Conservation (phyloP, 2,329 filamentous ascomycete genomes). For the Cyanodermella asteris region DNA sequence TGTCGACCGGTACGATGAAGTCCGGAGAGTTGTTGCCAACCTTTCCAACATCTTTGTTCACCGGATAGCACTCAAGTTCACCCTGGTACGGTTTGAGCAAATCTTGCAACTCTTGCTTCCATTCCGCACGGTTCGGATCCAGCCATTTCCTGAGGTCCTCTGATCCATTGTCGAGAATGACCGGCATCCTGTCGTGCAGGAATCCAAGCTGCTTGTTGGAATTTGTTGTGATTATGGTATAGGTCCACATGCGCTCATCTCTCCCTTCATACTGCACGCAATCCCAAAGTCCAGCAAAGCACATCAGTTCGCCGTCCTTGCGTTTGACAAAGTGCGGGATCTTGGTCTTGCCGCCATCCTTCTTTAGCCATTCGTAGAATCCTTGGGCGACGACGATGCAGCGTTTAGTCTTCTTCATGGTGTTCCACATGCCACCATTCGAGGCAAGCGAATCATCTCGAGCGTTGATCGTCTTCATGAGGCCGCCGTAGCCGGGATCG, state of each 20-base stretch:
- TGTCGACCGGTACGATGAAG: conserved; percentile 66
- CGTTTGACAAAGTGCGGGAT: conserved; percentile 67
- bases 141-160: conserved; percentile 54
- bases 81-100: conserved; percentile 61
- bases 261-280: conserved; percentile 57
- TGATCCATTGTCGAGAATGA: conserved; percentile 60
- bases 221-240: conserved; percentile 81
- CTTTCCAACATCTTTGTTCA: conserved; percentile 77
- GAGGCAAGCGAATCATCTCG: conserved; percentile 65
- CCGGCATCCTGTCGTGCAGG: conserved; percentile 88
- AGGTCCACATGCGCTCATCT: conserved; percentile 57
- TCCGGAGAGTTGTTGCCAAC: conserved; percentile 74
- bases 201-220: conserved; percentile 68
- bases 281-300: conserved; percentile 82
- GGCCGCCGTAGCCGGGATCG: conserved; percentile 51
- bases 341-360: conserved; percentile 52
- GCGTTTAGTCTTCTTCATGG: conserved; percentile 73
- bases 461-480: conserved; percentile 87
- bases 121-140: conserved; percentile 47
- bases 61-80: conserved; percentile 65
- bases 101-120: conserved; percentile 57
- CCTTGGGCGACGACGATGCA: conserved; percentile 78
- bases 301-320: conserved; percentile 66
- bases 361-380: conserved; percentile 92
- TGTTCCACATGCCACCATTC: conserved; percentile 68